Base-by-base conservation (phyloP, 257 asterid genomes). In the Primulina huaijiensis region DNA sequence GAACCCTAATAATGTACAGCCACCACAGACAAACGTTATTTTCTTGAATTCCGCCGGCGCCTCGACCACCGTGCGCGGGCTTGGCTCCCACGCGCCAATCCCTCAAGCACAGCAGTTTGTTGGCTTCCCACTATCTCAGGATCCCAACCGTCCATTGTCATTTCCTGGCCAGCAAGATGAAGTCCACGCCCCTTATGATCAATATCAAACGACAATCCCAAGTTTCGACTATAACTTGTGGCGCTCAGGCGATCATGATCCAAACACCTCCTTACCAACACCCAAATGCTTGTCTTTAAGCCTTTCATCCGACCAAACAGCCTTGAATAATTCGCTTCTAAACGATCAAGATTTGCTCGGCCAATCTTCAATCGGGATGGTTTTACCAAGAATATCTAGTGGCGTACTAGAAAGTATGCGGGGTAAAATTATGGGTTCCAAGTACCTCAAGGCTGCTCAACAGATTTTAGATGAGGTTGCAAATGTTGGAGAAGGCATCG, bases 391-490 rank as follows among this genome's bases (percentile, higher is more conserved):
- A 19, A 21, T 65, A 20, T 9, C 82, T 9, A 76, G 71, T 38
- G 81, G 83, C 5, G 34, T 31, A n/a, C n/a, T n/a, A 0, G 34
- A 31, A 31, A 31, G 34, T 5, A 31, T 4, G 5, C 34, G 6
- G 27, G 56, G 73, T 14, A 74, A 73, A 33, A 70, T 74, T 20
- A 38, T 82, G 70, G 84, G 88, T 20, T 88, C 97, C 2, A 90
- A 86, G 53, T 90, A 82, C 76, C 79, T 90, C 0, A 85, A 82
- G 74, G 88, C 85, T 25, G 86, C 90, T 17, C 96, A 86, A 64
- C 80, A 83, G 62, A 85, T 90, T 57, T 77, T 90, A 1, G 96
- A 90, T 33, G 96, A 90, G 69, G 84, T 90, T 65, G 92, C 75
- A 7, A 78, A 50, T 38, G 86, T 88, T 27, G 89, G 83, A 38